A percentile compares a stretch with the other conserved stretches of the same genome.
Conservation (phyloP, 352 stramenopile genomes). For the Hyaloperonospora arabidopsidis region DNA sequence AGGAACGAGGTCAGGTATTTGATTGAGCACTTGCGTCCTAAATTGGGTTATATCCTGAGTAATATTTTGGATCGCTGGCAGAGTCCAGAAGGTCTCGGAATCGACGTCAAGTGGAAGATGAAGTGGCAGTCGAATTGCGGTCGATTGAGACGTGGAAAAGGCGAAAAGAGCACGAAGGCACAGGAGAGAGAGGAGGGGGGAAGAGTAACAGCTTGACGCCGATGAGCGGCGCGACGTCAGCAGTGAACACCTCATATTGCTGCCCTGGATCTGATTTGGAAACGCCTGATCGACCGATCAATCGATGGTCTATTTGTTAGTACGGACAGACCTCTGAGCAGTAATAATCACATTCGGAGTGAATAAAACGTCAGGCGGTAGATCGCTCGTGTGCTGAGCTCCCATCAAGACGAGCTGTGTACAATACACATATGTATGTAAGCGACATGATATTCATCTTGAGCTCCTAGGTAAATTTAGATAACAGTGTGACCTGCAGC, state of each 20-base stretch:
- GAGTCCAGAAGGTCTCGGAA: slow-evolving; percentile 15
- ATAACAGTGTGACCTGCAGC: no score
- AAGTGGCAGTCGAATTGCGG: background rate
- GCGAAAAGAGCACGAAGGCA: slow-evolving; percentile 2
- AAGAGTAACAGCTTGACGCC: background rate
- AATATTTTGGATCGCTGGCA: slow-evolving; percentile 18
- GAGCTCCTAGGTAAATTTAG: no score
- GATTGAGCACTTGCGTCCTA: slow-evolving; percentile 26
- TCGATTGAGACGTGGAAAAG: background rate
- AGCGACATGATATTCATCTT: no score
- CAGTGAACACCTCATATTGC: background rate
- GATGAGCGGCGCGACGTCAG: background rate
- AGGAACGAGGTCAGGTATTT: slow-evolving; percentile 60
- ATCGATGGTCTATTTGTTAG: no score
- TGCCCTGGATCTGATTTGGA: no score
- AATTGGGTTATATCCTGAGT: slow-evolving; percentile 27
- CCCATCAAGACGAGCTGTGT: no score
- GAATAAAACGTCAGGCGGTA: no score
- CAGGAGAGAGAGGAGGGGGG: background rate
- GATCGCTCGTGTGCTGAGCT: no score
- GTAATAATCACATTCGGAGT: no score
- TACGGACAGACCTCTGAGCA: no score
- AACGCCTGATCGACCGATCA: no score
- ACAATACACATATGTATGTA: no score
- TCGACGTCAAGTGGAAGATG: slow-evolving; percentile 4